Percentiles rank a stretch among this genome's conserved stretches.
These are phyloP conservation scores for Xerocomellus amylosporus DNA, from an alignment of 768 basidiomycete genomes.

Conservation along the genomic window DNA sequence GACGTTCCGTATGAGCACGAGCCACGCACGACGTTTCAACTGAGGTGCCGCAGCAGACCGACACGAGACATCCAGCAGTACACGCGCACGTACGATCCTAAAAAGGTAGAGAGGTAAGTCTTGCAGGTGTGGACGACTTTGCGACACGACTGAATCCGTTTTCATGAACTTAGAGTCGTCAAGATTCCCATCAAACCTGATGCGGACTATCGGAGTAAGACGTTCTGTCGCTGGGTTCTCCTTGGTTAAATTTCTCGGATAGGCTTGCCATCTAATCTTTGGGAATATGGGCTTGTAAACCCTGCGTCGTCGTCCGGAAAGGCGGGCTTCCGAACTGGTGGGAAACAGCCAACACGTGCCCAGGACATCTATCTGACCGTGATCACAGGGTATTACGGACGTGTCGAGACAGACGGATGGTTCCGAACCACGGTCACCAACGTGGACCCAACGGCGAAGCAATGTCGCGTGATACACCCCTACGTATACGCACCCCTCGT, in stretches of 20 bases:
- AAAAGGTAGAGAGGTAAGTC: slow-evolving; percentile 57
- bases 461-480: slow-evolving; percentile 66
- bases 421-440: slow-evolving; percentile 81
- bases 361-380: background rate
- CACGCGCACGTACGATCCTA: slow-evolving; percentile 50
- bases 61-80: slow-evolving; percentile 64
- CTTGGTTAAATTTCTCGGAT: slow-evolving; percentile 1
- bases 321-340: slow-evolving; percentile 51
- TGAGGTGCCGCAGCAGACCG: slow-evolving; percentile 40
- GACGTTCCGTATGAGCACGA: slow-evolving; percentile 32
- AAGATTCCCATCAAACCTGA: slow-evolving; percentile 52
- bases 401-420: slow-evolving; percentile 51
- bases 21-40: slow-evolving; percentile 45
- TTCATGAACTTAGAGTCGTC: slow-evolving; percentile 44
- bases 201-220: slow-evolving; percentile 66
- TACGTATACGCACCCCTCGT: slow-evolving; percentile 40
- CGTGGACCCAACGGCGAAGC: slow-evolving; percentile 76
- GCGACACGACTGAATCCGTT: slow-evolving; percentile 1
- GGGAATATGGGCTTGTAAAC: slow-evolving; percentile 61
- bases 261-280: slow-evolving; percentile 39
- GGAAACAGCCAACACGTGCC: background rate
- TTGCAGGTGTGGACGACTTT: background rate
- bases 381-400: slow-evolving; percentile 51
- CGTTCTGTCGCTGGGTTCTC: background rate
- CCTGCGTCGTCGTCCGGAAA: slow-evolving; percentile 57